Evolutionary conservation across 2,329 filamentous ascomycete species (phyloP).

Genomic region (Zasmidium angulare): DNA sequence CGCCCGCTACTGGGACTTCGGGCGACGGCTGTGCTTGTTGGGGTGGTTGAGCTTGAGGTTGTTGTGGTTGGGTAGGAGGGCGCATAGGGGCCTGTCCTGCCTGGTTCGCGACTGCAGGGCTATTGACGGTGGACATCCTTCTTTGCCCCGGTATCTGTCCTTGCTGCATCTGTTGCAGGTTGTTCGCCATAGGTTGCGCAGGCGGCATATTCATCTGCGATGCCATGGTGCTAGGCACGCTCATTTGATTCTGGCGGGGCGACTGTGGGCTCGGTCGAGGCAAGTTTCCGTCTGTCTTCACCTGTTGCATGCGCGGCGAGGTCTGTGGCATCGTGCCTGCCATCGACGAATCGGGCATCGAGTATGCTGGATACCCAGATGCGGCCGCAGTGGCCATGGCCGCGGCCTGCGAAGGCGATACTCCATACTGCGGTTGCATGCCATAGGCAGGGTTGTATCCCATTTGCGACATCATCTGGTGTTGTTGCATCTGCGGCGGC

Average conservation of each 20-base stretch:
- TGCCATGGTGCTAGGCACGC: constrained; percentile 44
- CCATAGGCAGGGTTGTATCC: constrained; percentile 75
- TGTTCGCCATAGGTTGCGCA: constrained; percentile 57
- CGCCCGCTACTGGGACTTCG: constrained; percentile 66
- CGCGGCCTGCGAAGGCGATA: constrained; percentile 81
- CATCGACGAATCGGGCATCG: constrained; percentile 66
- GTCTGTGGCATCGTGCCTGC: constrained; percentile 62
- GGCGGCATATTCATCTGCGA: constrained; percentile 52
- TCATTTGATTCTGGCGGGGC: constrained; percentile 62
- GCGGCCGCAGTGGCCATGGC: constrained; percentile 94
- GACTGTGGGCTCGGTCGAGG: constrained; percentile 73
- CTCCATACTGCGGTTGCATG: constrained; percentile 74
- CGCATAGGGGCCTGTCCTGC: constrained; percentile 46
- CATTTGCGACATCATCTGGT: constrained; percentile 65
- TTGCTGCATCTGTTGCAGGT: constrained; percentile 44
- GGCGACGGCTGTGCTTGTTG: constrained; percentile 62
- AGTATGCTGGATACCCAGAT: constrained; percentile 74
- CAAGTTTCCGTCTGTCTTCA: constrained; percentile 58
- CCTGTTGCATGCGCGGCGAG: constrained; percentile 72
- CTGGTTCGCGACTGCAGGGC: constrained; percentile 55
- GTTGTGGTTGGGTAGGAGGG: constrained; percentile 68
- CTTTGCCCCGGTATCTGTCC: constrained; percentile 43
- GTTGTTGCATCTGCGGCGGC: constrained; percentile 58
- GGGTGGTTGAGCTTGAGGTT: constrained; percentile 50
- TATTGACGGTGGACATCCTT: constrained; percentile 71